Percentiles rank a stretch among this genome's conserved stretches.
Evolutionary conservation across 345 rosid genomes (phyloP).

Genomic region (Physaria fendleri): DNA sequence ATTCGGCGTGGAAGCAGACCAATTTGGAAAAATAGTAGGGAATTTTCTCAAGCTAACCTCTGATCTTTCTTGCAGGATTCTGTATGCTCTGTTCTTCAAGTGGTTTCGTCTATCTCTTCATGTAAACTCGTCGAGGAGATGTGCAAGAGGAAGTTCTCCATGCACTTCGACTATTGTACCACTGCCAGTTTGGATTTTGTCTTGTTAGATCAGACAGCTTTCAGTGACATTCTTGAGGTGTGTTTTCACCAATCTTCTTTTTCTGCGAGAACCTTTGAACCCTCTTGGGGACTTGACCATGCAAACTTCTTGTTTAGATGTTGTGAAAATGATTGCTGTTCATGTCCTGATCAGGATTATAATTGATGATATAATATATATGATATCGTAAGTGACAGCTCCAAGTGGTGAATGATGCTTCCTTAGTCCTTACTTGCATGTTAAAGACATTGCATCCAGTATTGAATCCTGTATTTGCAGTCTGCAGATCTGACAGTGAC

Average conservation of each 20-base stretch:
- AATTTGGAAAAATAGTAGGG: constrained; percentile 57
- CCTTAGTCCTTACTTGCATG: background rate
- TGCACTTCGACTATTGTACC: constrained; percentile 90
- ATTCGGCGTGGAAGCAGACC: constrained; percentile 91
- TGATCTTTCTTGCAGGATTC: constrained; percentile 98
- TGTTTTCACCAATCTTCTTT: background rate
- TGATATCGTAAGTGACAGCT: background rate
- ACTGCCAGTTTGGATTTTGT: constrained; percentile 74
- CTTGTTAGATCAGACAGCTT: constrained; percentile 61
- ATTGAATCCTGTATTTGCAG: constrained; percentile 42
- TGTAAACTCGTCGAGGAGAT: constrained; percentile 88
- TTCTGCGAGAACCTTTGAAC: background rate
- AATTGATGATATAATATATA: background rate
- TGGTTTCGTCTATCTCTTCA: constrained; percentile 68
- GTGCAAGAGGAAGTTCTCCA: constrained; percentile 76
- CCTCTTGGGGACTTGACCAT: background rate
- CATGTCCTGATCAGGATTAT: background rate
- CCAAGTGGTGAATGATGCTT: background rate
- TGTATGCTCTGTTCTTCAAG: constrained; percentile 78
- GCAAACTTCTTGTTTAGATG: background rate
- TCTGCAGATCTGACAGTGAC: constrained; percentile 89
- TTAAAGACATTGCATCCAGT: background rate
- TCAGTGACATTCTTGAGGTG: constrained; percentile 78
- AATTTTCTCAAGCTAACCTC: constrained; percentile 58
- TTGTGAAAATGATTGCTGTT: background rate